Evolutionary conservation across 306 rosid species (phyloP).

Genomic region (Albizia julibrissin): DNA sequence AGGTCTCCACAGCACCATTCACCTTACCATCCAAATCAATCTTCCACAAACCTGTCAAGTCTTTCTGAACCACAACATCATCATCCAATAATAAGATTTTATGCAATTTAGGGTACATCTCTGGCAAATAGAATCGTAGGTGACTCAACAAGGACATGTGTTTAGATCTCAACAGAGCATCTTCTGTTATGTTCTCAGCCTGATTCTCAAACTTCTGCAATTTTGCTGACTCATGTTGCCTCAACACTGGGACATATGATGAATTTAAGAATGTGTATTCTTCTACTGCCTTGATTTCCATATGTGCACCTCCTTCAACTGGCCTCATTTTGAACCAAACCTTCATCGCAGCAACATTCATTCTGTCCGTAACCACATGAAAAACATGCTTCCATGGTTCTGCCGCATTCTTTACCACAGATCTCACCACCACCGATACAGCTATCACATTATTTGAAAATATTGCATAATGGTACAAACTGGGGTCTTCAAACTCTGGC

Average conservation of each 20-base stretch:
- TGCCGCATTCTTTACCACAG: slow-evolving; percentile 80
- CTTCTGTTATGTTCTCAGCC: slow-evolving; percentile 58
- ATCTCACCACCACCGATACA: slow-evolving; percentile 90
- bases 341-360: slow-evolving; percentile 98
- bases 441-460: slow-evolving; percentile 94
- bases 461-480: slow-evolving; percentile 89
- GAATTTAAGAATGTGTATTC: slow-evolving; percentile 81
- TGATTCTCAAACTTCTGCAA: slow-evolving; percentile 54
- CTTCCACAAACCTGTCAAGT: slow-evolving; percentile 87
- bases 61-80: slow-evolving; percentile 96
- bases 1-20: slow-evolving; percentile 96
- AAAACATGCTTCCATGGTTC: slow-evolving; percentile 98
- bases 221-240: slow-evolving; percentile 67
- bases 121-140: slow-evolving; percentile 93
- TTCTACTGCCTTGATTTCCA: slow-evolving; percentile 89
- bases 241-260: slow-evolving; percentile 77
- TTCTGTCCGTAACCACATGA: slow-evolving; percentile 88
- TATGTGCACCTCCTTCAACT: slow-evolving; percentile 72
- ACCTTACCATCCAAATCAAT: slow-evolving; percentile 93
- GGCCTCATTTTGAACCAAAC: slow-evolving; percentile 99
- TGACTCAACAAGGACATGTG: slow-evolving; percentile 73
- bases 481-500: slow-evolving; percentile 88
- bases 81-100: slow-evolving; percentile 84
- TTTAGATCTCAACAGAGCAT: slow-evolving; percentile 49
- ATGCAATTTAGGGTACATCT: slow-evolving; percentile 87